A percentile compares a stretch with the other conserved stretches of the same genome.
Evolutionary conservation across 495 filamentous ascomycete species (phyloP).

Genomic region (Niebla homalea): DNA sequence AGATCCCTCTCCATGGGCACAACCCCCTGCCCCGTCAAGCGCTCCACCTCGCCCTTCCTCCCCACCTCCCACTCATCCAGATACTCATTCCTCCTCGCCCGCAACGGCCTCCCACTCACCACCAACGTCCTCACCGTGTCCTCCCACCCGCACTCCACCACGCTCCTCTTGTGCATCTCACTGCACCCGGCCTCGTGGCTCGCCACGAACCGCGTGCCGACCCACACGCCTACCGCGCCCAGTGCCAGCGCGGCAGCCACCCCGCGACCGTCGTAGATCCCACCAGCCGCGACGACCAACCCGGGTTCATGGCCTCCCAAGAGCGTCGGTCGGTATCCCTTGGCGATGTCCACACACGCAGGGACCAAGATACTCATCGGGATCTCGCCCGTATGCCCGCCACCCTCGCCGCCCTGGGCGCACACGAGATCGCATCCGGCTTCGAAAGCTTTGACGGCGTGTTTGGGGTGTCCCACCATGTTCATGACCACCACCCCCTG

Average conservation of each 20-base stretch:
- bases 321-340: conserved; percentile 39
- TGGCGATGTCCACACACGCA: conserved; percentile 61
- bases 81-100: conserved; percentile 71
- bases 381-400: conserved; percentile 69
- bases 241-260: conserved; percentile 60
- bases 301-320: conserved; percentile 39
- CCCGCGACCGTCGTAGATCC: conserved; percentile 56
- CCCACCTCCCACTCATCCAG: conserved; percentile 61
- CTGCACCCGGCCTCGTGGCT: conserved; percentile 62
- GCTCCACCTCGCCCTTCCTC: conserved; percentile 53
- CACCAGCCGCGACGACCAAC: conserved; percentile 64
- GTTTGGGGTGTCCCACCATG: conserved; percentile 87
- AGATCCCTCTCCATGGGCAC: conserved; percentile 71
- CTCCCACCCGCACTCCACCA: conserved; percentile 60
- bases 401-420: conserved; percentile 68
- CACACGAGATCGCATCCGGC: conserved; percentile 76
- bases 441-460: conserved; percentile 70
- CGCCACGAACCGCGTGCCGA: conserved; percentile 78
- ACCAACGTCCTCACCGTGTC: conserved; percentile 70
- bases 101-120: conserved; percentile 62
- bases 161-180: conserved; percentile 63
- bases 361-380: conserved; percentile 60
- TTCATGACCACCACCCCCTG: conserved; percentile 79
- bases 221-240: conserved; percentile 66
- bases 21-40: conserved; percentile 57